Base-by-base conservation (phyloP, 768 basidiomycete species). In the Dioszegia aurantiaca region DNA sequence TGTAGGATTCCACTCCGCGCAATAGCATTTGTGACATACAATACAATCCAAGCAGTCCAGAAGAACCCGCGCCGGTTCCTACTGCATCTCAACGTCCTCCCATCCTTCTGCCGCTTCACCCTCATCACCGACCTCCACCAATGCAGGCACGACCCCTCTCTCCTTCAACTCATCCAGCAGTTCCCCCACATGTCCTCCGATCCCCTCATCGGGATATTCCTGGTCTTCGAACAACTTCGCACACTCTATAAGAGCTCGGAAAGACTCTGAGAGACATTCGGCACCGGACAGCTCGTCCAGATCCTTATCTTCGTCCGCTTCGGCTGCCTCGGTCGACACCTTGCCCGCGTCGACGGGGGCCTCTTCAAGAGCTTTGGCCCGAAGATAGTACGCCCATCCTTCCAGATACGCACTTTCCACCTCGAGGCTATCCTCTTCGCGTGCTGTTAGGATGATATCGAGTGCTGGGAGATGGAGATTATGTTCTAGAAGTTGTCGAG, bases 401-500 rank as follows among this genome's bases (percentile, higher is more conserved):
- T 93, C 90, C 27, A 94, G 83, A 71, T 94, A 94, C 86, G 91
- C 93, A 1, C 86, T 91, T 66, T 93, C 90, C 12, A 91, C 86
- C 53, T 89, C 87, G 69, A 89, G 82, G 63, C 91, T 88, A 74
- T 93, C 90, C 0, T 85, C 77, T 10, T 86, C 82, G 77, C 92
- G 85, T 10, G 92, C 81, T 12, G 87, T 88, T 42, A 88, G 84
- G 26, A 94, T 77, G 14, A 92, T 84, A 11, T 86, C 76, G 4
- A 93, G 77, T 0, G 90, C 90, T 24, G 85, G 84, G 0, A 85
- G 79, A 71, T 84, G 88, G 3, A 87, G 78, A 2, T 80, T 77
- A 19, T 92, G 80, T 74, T 95, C 91, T 23, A 93, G 80, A 70
- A 92, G 86, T 0, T 90, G 77, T 71, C 87, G 88, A n/a, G 87